A percentile compares a stretch with the other conserved stretches of the same genome.
Conservation (phyloP, 2,329 filamentous ascomycete species). For the Microcyclospora tardicrescens region DNA sequence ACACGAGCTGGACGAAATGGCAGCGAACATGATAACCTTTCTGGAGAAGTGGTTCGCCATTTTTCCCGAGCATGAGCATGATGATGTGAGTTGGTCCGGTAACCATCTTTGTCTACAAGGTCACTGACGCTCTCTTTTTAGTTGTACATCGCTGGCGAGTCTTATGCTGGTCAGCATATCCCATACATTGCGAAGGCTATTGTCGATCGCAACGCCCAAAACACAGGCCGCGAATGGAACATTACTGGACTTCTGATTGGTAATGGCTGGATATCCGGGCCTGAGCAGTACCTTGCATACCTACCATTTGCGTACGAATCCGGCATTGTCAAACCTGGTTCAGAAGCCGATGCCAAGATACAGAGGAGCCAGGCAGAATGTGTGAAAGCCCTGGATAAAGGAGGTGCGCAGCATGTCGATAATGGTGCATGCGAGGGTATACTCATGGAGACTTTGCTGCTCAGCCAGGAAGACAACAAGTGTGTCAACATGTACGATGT, state of each 20-base stretch:
- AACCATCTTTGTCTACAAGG: not conserved
- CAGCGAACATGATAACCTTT: slow-evolving; percentile 73
- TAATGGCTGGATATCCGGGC: slow-evolving; percentile 91
- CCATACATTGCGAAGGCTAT: slow-evolving; percentile 93
- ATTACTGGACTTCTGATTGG: slow-evolving; percentile 81
- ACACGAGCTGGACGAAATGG: slow-evolving; percentile 78
- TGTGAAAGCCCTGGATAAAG: slow-evolving; percentile 45
- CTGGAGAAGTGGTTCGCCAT: slow-evolving; percentile 81
- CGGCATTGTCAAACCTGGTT: slow-evolving; percentile 56
- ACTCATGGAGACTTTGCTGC: slow-evolving; percentile 30
- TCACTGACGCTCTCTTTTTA: slow-evolving; percentile 27
- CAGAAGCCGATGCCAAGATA: slow-evolving; percentile 51
- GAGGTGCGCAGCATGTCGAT: slow-evolving; percentile 51
- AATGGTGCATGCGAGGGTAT: slow-evolving; percentile 61
- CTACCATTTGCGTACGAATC: slow-evolving; percentile 68
- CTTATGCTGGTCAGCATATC: slow-evolving; percentile 92
- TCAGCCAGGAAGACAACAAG: slow-evolving; percentile 38
- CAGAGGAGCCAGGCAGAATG: slow-evolving; percentile 60
- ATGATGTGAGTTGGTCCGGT: slow-evolving; percentile 57
- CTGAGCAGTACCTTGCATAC: slow-evolving; percentile 81
- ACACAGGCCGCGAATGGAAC: slow-evolving; percentile 49
- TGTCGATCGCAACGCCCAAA: slow-evolving; percentile 62
- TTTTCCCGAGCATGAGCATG: slow-evolving; percentile 81
- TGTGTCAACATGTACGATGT: slow-evolving; percentile 98
- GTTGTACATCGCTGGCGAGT: slow-evolving; percentile 93